Evolutionary conservation across 2,329 filamentous ascomycete species (phyloP), one percentile per base, ranked within the genome.

Genomic region (Bipolaris zeicola): DNA sequence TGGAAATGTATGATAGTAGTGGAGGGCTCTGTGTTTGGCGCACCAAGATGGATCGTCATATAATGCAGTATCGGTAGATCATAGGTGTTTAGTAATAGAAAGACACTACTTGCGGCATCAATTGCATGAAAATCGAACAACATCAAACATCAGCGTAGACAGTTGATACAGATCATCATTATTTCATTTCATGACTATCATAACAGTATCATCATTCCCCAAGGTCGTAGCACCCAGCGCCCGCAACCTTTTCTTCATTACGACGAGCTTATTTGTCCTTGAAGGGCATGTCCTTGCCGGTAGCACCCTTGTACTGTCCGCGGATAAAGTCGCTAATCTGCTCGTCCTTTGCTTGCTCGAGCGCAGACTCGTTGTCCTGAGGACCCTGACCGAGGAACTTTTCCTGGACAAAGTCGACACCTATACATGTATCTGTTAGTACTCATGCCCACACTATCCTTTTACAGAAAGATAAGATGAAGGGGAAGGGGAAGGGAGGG

Each of bases 321-420:
- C 90, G 85, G 65, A 94, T 86, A 74, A 84, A 88, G 73, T 92
- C 88, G 26, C 85, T 87, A 66, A 93, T 90, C 73, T 89, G 81
- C 76, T 91, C 88, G 73, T 95, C 91, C 80, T 94, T 93, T 66
- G 88, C 89, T 78, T 96, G 91, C 78, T 96, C 91, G 18, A 87
- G 71, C 5, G 91, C 91, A 48, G 74, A 78, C 74, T 75, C 73
- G 49, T 75, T 75, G 57, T 71, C 65, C 79, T 95, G 91, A 44
- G 84, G 71, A 16, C 91, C 91, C 64, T 86, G 80, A 36, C 87
- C 86, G 14, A 95, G 71, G 72, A 92, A 78, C 62, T 90, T 86
- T 77, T 95, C 86, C 77, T 96, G 91, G 22, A 92, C 84, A 62
- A 83, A 86, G 76, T 95, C 91, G 80, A 94, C 81, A 50, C 85